phyloP scores from a whole-genome alignment of 257 asterid genomes.

The Hygrophila difformis region DNA sequence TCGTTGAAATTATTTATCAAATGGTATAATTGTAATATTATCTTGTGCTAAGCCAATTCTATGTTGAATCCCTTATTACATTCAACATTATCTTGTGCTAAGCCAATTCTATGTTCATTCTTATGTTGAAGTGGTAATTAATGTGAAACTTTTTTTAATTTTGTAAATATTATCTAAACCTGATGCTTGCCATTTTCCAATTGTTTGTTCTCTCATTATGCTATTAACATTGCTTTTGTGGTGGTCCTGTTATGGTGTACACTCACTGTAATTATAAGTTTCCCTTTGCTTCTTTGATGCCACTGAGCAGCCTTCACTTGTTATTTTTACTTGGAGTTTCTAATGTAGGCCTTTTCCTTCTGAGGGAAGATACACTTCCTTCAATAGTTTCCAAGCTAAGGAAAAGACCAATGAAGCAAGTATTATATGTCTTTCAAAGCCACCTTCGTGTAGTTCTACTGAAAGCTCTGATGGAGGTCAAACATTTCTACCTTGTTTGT shows the following conservation, averaged over 20 bases:
- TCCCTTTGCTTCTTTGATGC: neutral
- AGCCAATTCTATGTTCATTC: too few relatives aligned
- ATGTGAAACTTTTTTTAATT: too few relatives aligned
- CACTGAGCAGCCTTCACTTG: too few relatives aligned
- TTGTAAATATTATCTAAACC: neutral
- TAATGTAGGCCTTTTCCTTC: constrained; percentile 30
- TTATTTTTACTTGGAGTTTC: constrained; percentile 14
- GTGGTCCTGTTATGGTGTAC: constrained; percentile 5
- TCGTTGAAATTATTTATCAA: too few relatives aligned
- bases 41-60: too few relatives aligned
- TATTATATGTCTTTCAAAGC: constrained; percentile 42
- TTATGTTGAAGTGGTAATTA: too few relatives aligned
- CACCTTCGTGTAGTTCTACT: constrained; percentile 56
- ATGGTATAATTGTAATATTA: too few relatives aligned
- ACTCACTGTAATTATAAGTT: neutral
- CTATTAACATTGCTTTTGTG: neutral
- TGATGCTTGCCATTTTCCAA: neutral
- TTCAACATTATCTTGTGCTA: too few relatives aligned
- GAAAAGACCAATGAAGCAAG: constrained; percentile 43
- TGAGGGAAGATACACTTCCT: constrained; percentile 27
- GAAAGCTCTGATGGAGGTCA: constrained; percentile 74
- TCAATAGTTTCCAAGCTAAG: constrained; percentile 22
- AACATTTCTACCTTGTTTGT: constrained; percentile 6
- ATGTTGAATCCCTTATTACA: too few relatives aligned
- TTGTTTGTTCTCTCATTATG: neutral